phyloP scores from a whole-genome alignment of 345 rosid genomes.

The Dovyalis caffra region DNA sequence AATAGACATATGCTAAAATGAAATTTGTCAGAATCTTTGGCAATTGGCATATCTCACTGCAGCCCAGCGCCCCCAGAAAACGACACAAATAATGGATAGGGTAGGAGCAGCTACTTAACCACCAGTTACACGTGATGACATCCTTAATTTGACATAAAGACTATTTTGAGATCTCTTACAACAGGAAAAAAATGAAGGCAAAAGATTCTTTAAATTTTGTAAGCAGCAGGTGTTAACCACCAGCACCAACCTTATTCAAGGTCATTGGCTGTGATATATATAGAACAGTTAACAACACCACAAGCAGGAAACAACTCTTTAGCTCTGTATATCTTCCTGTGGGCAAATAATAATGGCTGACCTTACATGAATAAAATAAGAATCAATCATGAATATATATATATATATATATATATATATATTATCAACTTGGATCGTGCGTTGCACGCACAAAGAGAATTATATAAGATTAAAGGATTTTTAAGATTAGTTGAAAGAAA shows the following conservation, averaged over 20 bases:
- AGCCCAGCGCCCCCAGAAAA: neutral
- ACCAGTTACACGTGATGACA: too few species aligned
- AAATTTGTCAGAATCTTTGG: neutral
- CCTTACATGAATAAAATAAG: neutral
- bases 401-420: neutral
- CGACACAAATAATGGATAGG: neutral
- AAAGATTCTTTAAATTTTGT: neutral
- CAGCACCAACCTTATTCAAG: neutral
- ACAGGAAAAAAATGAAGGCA: neutral
- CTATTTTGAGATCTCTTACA: neutral
- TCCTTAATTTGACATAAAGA: too few species aligned
- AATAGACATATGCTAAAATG: too few species aligned
- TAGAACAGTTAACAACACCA: too few species aligned
- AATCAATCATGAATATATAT: neutral
- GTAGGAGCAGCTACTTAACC: too few species aligned
- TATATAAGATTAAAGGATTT: neutral
- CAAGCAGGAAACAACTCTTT: neutral
- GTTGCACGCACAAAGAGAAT: conserved; percentile 3
- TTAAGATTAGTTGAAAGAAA: conserved; percentile 2
- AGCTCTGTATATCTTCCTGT: neutral
- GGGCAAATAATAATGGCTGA: neutral
- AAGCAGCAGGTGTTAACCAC: neutral
- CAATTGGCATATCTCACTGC: neutral
- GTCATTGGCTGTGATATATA: neutral
- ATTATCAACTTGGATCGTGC: conserved; percentile 15